These are phyloP conservation scores for Curvularia eragrostidis DNA, from an alignment of 2,329 filamentous ascomycete species.

Conservation along the genomic window DNA sequence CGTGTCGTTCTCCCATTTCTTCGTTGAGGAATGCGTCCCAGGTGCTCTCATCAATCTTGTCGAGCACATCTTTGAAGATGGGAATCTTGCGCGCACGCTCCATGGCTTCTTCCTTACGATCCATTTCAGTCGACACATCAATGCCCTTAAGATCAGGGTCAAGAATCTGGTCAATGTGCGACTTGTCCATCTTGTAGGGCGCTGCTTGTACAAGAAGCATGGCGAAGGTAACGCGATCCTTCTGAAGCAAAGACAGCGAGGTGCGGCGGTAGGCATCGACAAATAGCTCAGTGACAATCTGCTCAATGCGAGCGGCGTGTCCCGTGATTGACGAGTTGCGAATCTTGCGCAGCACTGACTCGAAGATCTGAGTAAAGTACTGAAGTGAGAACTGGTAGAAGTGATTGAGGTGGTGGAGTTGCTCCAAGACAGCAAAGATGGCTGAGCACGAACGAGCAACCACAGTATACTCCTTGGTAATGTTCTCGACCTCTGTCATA, in stretches of 20 bases:
- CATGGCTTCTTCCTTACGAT: conserved; percentile 72
- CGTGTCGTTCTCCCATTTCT: conserved; percentile 83
- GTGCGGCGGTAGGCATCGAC: conserved; percentile 91
- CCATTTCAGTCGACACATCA: conserved; percentile 75
- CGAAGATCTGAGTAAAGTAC: conserved; percentile 98
- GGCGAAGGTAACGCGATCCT: conserved; percentile 90
- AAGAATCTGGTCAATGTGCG: conserved; percentile 83
- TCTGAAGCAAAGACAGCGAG: conserved; percentile 89
- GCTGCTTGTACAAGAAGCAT: conserved; percentile 95
- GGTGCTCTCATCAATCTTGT: conserved; percentile 64
- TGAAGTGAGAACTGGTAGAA: conserved; percentile 99
- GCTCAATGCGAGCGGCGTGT: conserved; percentile 79
- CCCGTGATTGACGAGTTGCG: conserved; percentile 75
- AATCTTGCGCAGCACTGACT: conserved; percentile 84
- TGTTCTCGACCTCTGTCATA: conserved; percentile 96
- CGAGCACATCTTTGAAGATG: conserved; percentile 75
- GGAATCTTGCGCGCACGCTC: conserved; percentile 71
- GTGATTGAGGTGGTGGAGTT: conserved; percentile 97
- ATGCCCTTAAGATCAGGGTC: conserved; percentile 77
- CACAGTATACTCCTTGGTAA: conserved; percentile 91
- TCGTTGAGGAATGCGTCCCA: conserved; percentile 87
- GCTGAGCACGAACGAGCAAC: conserved; percentile 95
- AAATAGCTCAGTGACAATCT: conserved; percentile 91
- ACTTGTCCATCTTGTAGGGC: conserved; percentile 95
- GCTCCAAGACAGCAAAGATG: conserved; percentile 94